A percentile compares a stretch with the other conserved stretches of the same genome.
phyloP scores from a whole-genome alignment of 2,329 filamentous ascomycete species.

The Fonsecaea pedrosoi region DNA sequence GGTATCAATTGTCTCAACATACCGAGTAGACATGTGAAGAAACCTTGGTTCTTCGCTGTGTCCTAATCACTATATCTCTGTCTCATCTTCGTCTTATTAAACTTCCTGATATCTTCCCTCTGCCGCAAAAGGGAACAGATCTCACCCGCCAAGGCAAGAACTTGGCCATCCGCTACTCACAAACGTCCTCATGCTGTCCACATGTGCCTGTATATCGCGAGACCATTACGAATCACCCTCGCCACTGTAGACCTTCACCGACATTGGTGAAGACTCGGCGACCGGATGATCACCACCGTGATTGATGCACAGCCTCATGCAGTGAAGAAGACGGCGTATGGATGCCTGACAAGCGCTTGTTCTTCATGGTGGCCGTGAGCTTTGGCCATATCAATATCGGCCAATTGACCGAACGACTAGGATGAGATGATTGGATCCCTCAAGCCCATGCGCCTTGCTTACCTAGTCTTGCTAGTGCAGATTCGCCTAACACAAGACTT shows the following conservation, averaged over 20 bases:
- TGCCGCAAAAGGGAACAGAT: constrained; percentile 53
- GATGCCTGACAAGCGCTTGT: background rate
- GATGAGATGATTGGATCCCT: background rate
- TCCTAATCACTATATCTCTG: background rate
- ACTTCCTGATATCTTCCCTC: constrained; percentile 28
- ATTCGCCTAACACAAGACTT: background rate
- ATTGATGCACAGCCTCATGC: background rate
- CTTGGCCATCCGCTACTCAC: constrained; percentile 61
- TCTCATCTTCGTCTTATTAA: constrained; percentile 31
- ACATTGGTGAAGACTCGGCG: background rate
- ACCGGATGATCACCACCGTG: background rate
- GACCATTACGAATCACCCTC: constrained; percentile 53
- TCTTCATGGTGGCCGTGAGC: background rate
- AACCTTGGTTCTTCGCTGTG: background rate
- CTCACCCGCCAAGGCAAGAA: constrained; percentile 65
- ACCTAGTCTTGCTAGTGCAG: background rate
- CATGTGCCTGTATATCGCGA: constrained; percentile 49
- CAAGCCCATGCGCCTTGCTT: background rate
- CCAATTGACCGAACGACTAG: background rate
- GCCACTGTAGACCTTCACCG: background rate
- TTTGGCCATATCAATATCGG: constrained; percentile 1
- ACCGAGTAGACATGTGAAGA: background rate
- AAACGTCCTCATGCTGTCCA: constrained; percentile 53
- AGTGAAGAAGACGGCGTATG: constrained; percentile 8
- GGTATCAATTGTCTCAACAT: no score